phyloP scores from a whole-genome alignment of 1,284 basidiomycete genomes.

The Cutaneotrichosporon sp. region DNA sequence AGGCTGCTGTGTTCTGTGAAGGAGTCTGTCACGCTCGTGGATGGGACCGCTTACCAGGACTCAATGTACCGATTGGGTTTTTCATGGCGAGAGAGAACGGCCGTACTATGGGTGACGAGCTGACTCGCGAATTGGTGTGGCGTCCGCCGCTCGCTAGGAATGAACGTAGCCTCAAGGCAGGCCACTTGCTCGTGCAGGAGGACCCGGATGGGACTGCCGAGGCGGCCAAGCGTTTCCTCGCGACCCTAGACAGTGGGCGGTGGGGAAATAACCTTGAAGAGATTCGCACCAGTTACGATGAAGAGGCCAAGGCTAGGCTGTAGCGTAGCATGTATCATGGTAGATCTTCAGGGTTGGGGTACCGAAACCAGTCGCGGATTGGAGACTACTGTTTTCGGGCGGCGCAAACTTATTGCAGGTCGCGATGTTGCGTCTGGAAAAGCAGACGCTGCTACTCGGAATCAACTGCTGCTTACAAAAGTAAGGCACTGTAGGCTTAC shows the following conservation, averaged over 20 bases:
- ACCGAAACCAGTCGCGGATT: too few relatives aligned
- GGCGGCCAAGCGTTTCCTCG: conserved; percentile 34
- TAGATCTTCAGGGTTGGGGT: too few relatives aligned
- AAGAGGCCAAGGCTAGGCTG: conserved; percentile 8
- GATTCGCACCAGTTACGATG: conserved; percentile 7
- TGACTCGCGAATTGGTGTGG: conserved; percentile 36
- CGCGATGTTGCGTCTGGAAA: too few relatives aligned
- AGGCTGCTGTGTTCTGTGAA: conserved; percentile 34
- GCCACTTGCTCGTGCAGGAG: conserved; percentile 46
- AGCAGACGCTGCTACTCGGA: too few relatives aligned
- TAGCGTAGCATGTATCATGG: neutral
- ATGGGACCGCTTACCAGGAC: conserved; percentile 31
- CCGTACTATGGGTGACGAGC: conserved; percentile 28
- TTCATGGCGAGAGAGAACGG: conserved; percentile 30
- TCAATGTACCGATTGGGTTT: conserved; percentile 39
- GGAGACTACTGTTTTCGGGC: too few relatives aligned
- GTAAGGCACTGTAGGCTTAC: too few relatives aligned
- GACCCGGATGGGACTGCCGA: conserved; percentile 37
- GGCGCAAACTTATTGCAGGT: too few relatives aligned
- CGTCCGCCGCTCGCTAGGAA: conserved; percentile 32
- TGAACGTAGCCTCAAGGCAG: conserved; percentile 34
- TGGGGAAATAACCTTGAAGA: conserved; percentile 6
- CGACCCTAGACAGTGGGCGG: conserved; percentile 18
- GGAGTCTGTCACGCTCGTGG: conserved; percentile 36
- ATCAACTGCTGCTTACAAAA: too few relatives aligned